These are phyloP conservation scores for Xylaria sp. DNA, from an alignment of 2,329 filamentous ascomycete species.

Conservation along the genomic window DNA sequence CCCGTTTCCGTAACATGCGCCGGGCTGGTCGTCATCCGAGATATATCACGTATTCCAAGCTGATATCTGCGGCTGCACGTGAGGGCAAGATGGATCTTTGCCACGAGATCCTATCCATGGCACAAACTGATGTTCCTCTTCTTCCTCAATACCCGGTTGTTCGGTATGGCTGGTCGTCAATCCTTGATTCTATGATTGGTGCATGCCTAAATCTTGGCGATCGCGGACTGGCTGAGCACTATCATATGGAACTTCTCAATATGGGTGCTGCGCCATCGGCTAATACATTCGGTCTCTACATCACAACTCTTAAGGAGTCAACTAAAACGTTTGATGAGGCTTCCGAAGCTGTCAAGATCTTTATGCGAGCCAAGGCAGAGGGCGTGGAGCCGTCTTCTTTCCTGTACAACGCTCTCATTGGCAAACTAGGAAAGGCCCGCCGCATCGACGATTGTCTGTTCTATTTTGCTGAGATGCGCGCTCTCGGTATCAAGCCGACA, in stretches of 20 bases:
- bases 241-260: conserved; percentile 89
- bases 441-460: conserved; percentile 98
- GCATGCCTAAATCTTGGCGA: conserved; percentile 87
- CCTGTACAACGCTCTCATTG: conserved; percentile 97
- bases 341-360: conserved; percentile 96
- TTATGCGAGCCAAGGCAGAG: conserved; percentile 91
- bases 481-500: conserved; percentile 90
- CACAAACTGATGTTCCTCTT: conserved; percentile 87
- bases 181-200: conserved; percentile 95
- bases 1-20: conserved; percentile 91
- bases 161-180: conserved; percentile 95
- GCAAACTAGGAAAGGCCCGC: conserved; percentile 96
- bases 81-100: conserved; percentile 84
- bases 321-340: conserved; percentile 98
- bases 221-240: conserved; percentile 82
- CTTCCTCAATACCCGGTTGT: conserved; percentile 86
- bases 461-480: conserved; percentile 98
- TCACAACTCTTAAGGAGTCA: conserved; percentile 98
- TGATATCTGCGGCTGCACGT: conserved; percentile 90
- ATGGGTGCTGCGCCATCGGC: conserved; percentile 93
- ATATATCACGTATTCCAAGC: conserved; percentile 96
- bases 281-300: conserved; percentile 98
- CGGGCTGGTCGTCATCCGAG: conserved; percentile 90
- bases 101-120: conserved; percentile 89
- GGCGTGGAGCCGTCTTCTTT: conserved; percentile 97